Percentiles rank a stretch among this genome's conserved stretches.
phyloP scores from a whole-genome alignment of 2,329 filamentous ascomycete genomes.

The Fusarium annulatum region DNA sequence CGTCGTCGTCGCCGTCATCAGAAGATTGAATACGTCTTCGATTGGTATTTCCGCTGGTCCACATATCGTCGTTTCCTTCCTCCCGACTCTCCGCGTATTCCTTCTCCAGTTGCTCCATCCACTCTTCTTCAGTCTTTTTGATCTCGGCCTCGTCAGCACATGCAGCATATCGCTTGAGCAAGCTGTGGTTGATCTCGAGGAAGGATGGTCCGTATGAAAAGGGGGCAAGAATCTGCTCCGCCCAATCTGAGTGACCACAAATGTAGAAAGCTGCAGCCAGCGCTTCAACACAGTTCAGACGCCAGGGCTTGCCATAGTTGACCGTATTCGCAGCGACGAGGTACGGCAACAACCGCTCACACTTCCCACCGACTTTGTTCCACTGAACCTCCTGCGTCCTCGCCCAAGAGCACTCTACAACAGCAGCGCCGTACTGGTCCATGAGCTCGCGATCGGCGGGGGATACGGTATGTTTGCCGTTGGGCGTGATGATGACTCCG shows the following conservation, averaged over 20 bases:
- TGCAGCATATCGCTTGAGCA: conserved; percentile 86
- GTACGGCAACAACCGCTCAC: conserved; percentile 90
- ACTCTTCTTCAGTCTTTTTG: conserved; percentile 85
- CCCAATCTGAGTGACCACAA: conserved; percentile 92
- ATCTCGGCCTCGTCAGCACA: conserved; percentile 84
- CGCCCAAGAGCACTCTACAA: conserved; percentile 98
- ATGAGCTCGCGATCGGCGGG: conserved; percentile 84
- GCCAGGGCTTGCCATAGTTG: conserved; percentile 96
- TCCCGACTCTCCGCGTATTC: conserved; percentile 87
- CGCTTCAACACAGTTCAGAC: conserved; percentile 95
- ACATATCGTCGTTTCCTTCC: conserved; percentile 78
- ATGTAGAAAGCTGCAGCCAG: conserved; percentile 93
- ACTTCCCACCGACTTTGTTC: conserved; percentile 90
- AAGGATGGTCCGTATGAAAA: conserved; percentile 93
- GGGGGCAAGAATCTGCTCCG: conserved; percentile 80
- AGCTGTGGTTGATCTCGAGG: conserved; percentile 85
- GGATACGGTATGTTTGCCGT: conserved; percentile 86
- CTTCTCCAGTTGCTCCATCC: conserved; percentile 88
- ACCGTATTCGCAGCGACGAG: conserved; percentile 96
- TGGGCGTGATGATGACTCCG: conserved; percentile 94
- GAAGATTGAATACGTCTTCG: conserved; percentile 66
- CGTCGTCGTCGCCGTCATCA: conserved; percentile 59
- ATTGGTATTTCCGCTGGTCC: conserved; percentile 93
- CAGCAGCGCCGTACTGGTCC: conserved; percentile 90
- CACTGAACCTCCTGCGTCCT: conserved; percentile 92